Conservation (phyloP, 352 stramenopile genomes). For the Phytopythium vexans region DNA sequence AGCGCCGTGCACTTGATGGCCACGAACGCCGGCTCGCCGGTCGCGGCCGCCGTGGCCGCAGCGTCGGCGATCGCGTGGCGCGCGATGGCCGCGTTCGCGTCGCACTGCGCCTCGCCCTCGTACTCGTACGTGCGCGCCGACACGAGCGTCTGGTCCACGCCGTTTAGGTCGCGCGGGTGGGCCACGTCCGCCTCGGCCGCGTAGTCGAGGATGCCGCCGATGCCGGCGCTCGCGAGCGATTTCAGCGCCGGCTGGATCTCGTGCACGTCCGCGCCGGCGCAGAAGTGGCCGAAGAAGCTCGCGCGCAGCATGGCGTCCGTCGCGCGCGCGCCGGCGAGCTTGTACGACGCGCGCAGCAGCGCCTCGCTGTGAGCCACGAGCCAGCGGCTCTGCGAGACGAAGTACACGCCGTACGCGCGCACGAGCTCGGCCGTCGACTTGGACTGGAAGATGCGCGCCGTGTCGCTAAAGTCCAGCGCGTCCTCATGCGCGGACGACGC, state of each 20-base stretch:
- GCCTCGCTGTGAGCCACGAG: conserved; percentile 88
- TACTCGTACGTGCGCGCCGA: conserved; percentile 95
- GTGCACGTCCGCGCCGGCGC: conserved; percentile 89
- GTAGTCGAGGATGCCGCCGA: conserved; percentile 97
- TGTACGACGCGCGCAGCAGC: conserved; percentile 81
- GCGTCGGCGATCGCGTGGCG: conserved; percentile 80
- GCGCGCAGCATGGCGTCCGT: conserved; percentile 88
- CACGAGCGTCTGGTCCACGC: conserved; percentile 80
- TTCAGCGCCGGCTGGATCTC: conserved; percentile 81
- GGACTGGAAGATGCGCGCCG: conserved; percentile 77
- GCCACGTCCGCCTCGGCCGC: conserved; percentile 92
- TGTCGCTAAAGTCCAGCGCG: conserved; percentile 63
- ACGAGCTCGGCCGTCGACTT: conserved; percentile 87
- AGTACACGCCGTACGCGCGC: conserved; percentile 85
- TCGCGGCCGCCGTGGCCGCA: conserved; percentile 22
- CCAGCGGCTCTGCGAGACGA: conserved; percentile 77
- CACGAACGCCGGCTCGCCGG: conserved; percentile 86
- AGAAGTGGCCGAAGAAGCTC: conserved; percentile 98
- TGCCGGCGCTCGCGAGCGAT: conserved; percentile 74
- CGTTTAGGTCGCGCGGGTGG: conserved; percentile 71
- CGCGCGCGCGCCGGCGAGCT: conserved; percentile 57
- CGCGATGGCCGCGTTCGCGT: conserved; percentile 88
- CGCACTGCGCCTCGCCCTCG: conserved; percentile 91
- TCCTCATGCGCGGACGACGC: conserved; percentile 13
- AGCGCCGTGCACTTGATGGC: conserved; percentile 97